phyloP scores from a whole-genome alignment of 352 stramenopile genomes.

The Thalassiosira mediterranea region DNA sequence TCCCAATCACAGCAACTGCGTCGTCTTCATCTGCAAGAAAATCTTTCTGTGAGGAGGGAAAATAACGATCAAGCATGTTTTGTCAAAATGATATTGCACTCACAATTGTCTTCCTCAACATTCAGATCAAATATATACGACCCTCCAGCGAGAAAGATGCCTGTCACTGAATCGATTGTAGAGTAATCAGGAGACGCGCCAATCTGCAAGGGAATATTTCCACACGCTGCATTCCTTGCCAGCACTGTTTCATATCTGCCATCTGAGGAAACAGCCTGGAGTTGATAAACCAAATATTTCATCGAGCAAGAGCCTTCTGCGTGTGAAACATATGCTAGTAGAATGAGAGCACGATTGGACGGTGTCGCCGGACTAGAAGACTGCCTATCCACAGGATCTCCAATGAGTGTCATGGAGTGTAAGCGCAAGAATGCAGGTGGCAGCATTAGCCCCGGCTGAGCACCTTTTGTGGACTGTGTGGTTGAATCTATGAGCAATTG shows the following conservation, averaged over 20 bases:
- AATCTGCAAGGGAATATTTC: conserved; percentile 28
- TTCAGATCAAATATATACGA: conserved; percentile 45
- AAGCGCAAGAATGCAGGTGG: conserved; percentile 27
- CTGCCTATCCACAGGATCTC: conserved; percentile 35
- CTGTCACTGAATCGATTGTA: conserved; percentile 29
- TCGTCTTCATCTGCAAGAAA: neutral
- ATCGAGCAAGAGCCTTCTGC: conserved; percentile 11
- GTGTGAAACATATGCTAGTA: conserved; percentile 30
- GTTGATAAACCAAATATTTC: conserved; percentile 49
- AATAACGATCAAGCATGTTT: neutral
- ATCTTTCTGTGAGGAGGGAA: conserved; percentile 5
- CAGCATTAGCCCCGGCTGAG: conserved; percentile 20
- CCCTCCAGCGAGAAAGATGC: conserved; percentile 52
- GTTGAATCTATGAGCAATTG: conserved; percentile 39
- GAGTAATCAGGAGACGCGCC: conserved; percentile 8
- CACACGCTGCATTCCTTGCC: conserved; percentile 13
- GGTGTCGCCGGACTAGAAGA: too few species aligned
- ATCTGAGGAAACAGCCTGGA: conserved; percentile 25
- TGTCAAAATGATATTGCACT: neutral
- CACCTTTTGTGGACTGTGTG: neutral
- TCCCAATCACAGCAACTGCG: conserved; percentile 31
- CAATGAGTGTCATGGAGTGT: conserved; percentile 43
- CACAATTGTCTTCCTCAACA: conserved; percentile 1
- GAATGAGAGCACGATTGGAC: conserved; percentile 37
- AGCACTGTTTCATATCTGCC: conserved; percentile 32